Base-by-base conservation (phyloP, 768 basidiomycete species). In the Boletus sensibilis region DNA sequence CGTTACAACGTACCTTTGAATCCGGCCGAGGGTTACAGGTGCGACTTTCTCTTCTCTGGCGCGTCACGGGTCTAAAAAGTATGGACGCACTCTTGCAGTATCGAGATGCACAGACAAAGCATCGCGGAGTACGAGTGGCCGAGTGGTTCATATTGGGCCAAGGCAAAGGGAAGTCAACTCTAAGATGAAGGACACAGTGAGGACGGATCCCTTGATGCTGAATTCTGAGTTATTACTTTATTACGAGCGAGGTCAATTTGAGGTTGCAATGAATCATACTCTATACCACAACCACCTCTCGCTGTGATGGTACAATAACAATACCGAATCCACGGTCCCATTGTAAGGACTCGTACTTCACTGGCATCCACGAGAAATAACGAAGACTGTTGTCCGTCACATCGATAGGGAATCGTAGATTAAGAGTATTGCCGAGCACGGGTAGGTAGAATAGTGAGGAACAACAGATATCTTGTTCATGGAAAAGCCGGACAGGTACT, bases 41-140 rank as follows among this genome's bases (percentile, higher is more conserved):
- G 13, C 13, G 63, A 38, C 4, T 18, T 34, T 39, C 31, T 29
- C 34, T 45, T 46, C 44, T 25, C n/a, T 53, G 9, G 16, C 37
- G 20, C 11, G 12, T 52, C 37, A 6, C 49, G 8, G 18, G 16
- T 51, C 37, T 59, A 13, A 50, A 13, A 50, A 8, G 2, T 23
- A 5, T 8, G 37, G 7, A 11, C 8, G 2, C 25, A 16, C 39
- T 8, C 9, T 37, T 50, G n/a, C 53, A 94, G 92, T 62, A 95
- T 97, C 68, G 90, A 95, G 75, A 94, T 98, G 86, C 79, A 84
- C 68, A 81, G 85, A 60, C 68, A 82, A 51, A 91, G 90, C 61
- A 92, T 96, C 63, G 83, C 82, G 13, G 84, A 90, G 64, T 98
- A 81, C 68, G 85, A 90, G 65, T 98, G 85, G 85, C 95, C 95